Conservation (phyloP, 1,139 yeast species). For the Debaryomyces sp. region DNA sequence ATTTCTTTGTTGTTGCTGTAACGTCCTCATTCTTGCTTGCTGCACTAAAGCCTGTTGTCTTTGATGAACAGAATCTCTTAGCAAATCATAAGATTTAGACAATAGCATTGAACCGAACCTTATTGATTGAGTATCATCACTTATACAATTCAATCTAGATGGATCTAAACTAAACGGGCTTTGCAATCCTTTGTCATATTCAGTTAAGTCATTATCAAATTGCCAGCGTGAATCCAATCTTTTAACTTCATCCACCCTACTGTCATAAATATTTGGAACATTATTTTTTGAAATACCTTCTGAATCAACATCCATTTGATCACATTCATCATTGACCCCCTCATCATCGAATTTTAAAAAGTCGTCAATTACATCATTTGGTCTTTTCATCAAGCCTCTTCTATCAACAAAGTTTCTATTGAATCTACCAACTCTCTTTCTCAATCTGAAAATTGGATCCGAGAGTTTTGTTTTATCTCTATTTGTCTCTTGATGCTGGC, state of each 20-base stretch:
- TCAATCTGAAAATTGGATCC: conserved; percentile 63
- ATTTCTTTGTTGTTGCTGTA: conserved; percentile 42
- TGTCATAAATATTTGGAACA: conserved; percentile 55
- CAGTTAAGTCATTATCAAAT: conserved; percentile 68
- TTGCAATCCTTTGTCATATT: conserved; percentile 46
- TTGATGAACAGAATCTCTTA: conserved; percentile 54
- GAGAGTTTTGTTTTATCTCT: conserved; percentile 37
- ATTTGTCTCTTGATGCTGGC: conserved; percentile 22
- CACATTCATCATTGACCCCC: conserved; percentile 19
- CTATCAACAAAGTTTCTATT: conserved; percentile 78
- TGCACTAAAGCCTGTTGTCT: conserved; percentile 46
- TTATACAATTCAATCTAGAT: conserved; percentile 72
- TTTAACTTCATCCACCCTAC: conserved; percentile 50
- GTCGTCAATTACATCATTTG: conserved; percentile 40
- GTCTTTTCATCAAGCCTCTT: conserved; percentile 41
- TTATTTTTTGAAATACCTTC: conserved; percentile 3
- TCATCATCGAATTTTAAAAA: conserved; percentile 36
- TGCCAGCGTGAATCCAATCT: conserved; percentile 74
- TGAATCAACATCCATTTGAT: conserved; percentile 16
- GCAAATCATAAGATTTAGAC: conserved; percentile 79
- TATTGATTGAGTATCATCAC: conserved; percentile 85
- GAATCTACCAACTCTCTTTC: conserved; percentile 77
- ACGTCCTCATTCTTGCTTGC: conserved; percentile 49
- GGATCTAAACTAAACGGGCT: conserved; percentile 68
- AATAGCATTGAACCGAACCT: conserved; percentile 90